Evolutionary conservation across 257 asterid genomes (phyloP).

Genomic region (Solanum bukasovii): DNA sequence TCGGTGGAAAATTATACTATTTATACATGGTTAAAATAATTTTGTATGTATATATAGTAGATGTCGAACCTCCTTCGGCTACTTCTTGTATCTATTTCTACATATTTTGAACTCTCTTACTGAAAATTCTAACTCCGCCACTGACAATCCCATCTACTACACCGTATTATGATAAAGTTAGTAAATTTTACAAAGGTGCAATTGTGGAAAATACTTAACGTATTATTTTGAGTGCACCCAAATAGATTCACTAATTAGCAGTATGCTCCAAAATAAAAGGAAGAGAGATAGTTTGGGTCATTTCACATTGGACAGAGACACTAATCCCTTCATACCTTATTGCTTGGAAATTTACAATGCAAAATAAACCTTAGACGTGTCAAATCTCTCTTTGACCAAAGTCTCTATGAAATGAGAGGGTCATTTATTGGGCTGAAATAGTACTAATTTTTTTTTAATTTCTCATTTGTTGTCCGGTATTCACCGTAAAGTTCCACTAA

Average conservation of each 20-base stretch:
- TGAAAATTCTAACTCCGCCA: too few relatives aligned
- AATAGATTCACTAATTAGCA: not conserved
- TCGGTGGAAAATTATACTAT: too few relatives aligned
- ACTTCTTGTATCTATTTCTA: too few relatives aligned
- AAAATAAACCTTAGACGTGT: not conserved
- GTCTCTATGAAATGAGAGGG: not conserved
- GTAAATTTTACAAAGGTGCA: too few relatives aligned
- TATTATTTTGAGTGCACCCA: not conserved
- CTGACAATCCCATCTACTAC: too few relatives aligned
- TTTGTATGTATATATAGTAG: too few relatives aligned
- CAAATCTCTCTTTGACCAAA: not conserved
- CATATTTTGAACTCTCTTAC: too few relatives aligned
- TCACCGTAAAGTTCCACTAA: too few relatives aligned
- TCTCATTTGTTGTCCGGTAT: too few relatives aligned
- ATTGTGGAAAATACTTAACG: not conserved
- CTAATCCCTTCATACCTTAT: not conserved
- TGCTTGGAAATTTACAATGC: not conserved
- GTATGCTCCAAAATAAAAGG: slow-evolving; percentile 9
- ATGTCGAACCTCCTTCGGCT: too few relatives aligned
- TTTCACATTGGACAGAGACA: not conserved
- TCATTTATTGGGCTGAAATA: not conserved
- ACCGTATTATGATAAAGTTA: too few relatives aligned
- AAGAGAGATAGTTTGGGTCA: slow-evolving; percentile 9
- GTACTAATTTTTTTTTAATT: not conserved
- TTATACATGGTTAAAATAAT: too few relatives aligned